Conservation (phyloP, 768 basidiomycete genomes). For the Holtermannia corniformis region DNA sequence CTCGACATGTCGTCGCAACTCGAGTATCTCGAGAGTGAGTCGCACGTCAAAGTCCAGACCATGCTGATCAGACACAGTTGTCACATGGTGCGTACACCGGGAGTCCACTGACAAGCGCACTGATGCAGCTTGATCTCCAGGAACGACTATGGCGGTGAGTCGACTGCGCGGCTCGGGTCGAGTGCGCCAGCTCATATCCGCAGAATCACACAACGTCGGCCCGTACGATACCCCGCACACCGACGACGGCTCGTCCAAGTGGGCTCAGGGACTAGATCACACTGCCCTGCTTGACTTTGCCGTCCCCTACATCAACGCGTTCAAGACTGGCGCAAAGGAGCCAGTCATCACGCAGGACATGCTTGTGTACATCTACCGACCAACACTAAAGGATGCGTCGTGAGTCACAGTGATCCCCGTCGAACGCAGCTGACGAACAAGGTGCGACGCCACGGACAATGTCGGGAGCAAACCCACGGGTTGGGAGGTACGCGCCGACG, state of each 20-base stretch:
- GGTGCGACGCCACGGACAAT: conserved; percentile 36
- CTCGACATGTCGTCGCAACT: conserved; percentile 21
- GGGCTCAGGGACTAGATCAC: conserved; percentile 37
- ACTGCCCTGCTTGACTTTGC: conserved; percentile 36
- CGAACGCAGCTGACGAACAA: too few relatives aligned
- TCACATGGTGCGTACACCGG: too few relatives aligned
- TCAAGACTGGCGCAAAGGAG: conserved; percentile 24
- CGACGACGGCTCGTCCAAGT: conserved; percentile 37
- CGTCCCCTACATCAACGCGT: conserved; percentile 39
- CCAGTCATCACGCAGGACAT: conserved; percentile 33
- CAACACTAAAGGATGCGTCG: conserved; percentile 28
- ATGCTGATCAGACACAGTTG: conserved; percentile 4
- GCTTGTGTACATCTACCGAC: conserved; percentile 39
- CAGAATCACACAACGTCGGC: conserved; percentile 39
- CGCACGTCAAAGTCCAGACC: not conserved
- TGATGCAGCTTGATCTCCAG: not conserved
- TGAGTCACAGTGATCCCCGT: too few relatives aligned
- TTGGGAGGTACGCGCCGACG: conserved; percentile 29
- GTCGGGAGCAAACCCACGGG: conserved; percentile 34
- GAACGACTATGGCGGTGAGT: conserved; percentile 27
- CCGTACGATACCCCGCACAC: conserved; percentile 32
- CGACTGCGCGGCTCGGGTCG: too few relatives aligned
- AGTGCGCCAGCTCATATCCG: too few relatives aligned
- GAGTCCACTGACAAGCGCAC: too few relatives aligned
- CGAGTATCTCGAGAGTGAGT: conserved; percentile 30